A percentile compares a stretch with the other conserved stretches of the same genome.
phyloP scores from a whole-genome alignment of 495 filamentous ascomycete species.

The Aspergillus sparsus region DNA sequence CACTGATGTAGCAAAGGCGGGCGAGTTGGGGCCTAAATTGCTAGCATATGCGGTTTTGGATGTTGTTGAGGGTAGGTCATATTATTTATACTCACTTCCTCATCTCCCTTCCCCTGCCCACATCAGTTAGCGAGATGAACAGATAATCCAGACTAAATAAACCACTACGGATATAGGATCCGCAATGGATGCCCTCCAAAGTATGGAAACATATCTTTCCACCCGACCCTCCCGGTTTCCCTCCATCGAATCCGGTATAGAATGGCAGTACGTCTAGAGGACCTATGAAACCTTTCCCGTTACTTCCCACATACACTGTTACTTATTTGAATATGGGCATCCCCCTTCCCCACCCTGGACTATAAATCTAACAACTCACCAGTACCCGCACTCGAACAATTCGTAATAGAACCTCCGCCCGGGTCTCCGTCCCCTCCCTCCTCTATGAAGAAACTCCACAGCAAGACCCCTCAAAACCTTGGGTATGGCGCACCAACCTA shows the following conservation, averaged over 20 bases:
- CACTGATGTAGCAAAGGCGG: slow-evolving; percentile 72
- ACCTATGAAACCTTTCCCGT: no score
- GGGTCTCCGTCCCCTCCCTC: slow-evolving; percentile 84
- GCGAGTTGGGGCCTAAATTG: slow-evolving; percentile 63
- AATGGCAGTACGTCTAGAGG: slow-evolving; percentile 73
- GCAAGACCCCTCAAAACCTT: slow-evolving; percentile 46
- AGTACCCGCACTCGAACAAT: slow-evolving; percentile 83
- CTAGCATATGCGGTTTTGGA: slow-evolving; percentile 91
- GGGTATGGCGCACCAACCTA: slow-evolving; percentile 87
- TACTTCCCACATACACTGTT: not conserved
- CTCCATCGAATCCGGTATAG: slow-evolving; percentile 74
- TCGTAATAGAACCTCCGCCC: slow-evolving; percentile 75
- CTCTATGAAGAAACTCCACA: slow-evolving; percentile 51
- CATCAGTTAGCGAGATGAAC: not conserved
- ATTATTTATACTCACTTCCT: not conserved
- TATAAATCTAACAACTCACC: slow-evolving; percentile 3
- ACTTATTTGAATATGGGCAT: not conserved
- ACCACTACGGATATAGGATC: slow-evolving; percentile 43
- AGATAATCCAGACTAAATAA: not conserved
- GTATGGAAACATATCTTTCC: slow-evolving; percentile 88
- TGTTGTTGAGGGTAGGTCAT: slow-evolving; percentile 78
- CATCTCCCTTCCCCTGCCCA: not conserved
- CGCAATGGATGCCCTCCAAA: slow-evolving; percentile 88
- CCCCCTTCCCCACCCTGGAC: not conserved
- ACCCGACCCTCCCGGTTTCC: slow-evolving; percentile 79